A percentile compares a stretch with the other conserved stretches of the same genome.
These are phyloP conservation scores for Geotrichum carabidarum DNA, from an alignment of 1,139 yeast genomes.

Conservation along the genomic window DNA sequence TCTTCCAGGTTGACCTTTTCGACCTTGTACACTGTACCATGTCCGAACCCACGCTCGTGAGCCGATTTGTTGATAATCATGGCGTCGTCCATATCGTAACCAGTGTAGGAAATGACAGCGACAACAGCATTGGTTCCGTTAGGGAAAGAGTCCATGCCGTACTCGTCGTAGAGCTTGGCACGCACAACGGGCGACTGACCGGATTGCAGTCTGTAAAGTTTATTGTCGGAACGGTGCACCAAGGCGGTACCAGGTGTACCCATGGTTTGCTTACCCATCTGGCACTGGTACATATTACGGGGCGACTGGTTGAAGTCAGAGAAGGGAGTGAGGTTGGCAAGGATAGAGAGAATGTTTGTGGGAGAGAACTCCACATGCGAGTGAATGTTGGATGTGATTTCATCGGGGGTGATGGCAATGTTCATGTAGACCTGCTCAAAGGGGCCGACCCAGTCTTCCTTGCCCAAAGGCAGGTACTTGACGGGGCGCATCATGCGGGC, in stretches of 20 bases:
- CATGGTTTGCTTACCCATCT: constrained; percentile 99
- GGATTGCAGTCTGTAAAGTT: constrained; percentile 82
- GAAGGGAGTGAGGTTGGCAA: constrained; percentile 95
- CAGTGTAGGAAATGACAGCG: constrained; percentile 97
- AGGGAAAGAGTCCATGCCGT: constrained; percentile 97
- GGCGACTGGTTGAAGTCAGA: constrained; percentile 99
- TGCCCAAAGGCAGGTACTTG: constrained; percentile 77
- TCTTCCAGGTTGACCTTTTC: constrained; percentile 81
- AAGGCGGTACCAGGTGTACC: constrained; percentile 98
- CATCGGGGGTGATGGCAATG: constrained; percentile 91
- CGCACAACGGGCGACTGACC: constrained; percentile 98
- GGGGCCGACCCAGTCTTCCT: constrained; percentile 87
- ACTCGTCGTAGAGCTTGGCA: constrained; percentile 88
- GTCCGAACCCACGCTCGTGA: constrained; percentile 96
- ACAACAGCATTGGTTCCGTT: constrained; percentile 98
- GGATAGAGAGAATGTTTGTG: constrained; percentile 84
- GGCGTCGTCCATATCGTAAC: constrained; percentile 99
- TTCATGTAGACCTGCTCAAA: constrained; percentile 97
- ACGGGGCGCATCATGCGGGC: constrained; percentile 97
- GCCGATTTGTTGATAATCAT: constrained; percentile 97
- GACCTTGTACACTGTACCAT: constrained; percentile 92
- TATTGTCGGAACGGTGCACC: constrained; percentile 89
- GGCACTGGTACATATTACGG: constrained; percentile 99
- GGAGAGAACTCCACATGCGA: constrained; percentile 93
- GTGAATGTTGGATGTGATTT: constrained; percentile 75